These are phyloP conservation scores for Aspergillus tanneri DNA, from an alignment of 2,329 filamentous ascomycete species.

Conservation along the genomic window DNA sequence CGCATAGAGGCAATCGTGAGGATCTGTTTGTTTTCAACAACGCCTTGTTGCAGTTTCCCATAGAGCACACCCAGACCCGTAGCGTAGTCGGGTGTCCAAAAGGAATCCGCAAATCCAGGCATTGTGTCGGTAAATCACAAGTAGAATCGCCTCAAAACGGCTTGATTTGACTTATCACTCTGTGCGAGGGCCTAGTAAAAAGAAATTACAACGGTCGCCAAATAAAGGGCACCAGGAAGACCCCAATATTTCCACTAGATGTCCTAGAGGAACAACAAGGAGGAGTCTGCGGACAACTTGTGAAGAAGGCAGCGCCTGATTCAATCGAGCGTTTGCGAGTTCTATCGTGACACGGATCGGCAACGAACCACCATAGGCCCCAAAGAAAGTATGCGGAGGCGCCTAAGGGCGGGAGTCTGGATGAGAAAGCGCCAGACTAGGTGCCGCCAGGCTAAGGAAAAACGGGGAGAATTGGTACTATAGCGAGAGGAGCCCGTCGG, in stretches of 20 bases:
- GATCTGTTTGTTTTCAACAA: constrained; percentile 91
- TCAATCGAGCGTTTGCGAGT: constrained; percentile 11
- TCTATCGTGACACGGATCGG: constrained; percentile 12
- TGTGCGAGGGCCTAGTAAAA: background rate
- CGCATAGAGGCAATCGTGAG: constrained; percentile 88
- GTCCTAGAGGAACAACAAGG: background rate
- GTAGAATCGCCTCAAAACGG: constrained; percentile 4
- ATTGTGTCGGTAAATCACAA: constrained; percentile 51
- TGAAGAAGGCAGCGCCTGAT: constrained; percentile 9
- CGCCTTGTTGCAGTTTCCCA: constrained; percentile 92
- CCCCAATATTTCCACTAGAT: background rate
- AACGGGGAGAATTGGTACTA: background rate
- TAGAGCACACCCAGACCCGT: constrained; percentile 93
- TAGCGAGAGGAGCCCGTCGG: background rate
- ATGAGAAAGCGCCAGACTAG: constrained; percentile 5
- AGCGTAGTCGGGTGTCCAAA: constrained; percentile 98
- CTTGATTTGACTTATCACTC: background rate
- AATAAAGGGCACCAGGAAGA: constrained; percentile 5
- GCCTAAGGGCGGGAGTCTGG: constrained; percentile 11
- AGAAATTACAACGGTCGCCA: constrained; percentile 3
- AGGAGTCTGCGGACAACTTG: constrained; percentile 15
- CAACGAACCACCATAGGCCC: constrained; percentile 15
- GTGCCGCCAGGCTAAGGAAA: constrained; percentile 1
- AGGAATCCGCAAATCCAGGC: constrained; percentile 90
- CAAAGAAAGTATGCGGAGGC: constrained; percentile 18